These are phyloP conservation scores for Circinella minor DNA, from an alignment of 371 early-diverging fungal genomes.

Conservation along the genomic window DNA sequence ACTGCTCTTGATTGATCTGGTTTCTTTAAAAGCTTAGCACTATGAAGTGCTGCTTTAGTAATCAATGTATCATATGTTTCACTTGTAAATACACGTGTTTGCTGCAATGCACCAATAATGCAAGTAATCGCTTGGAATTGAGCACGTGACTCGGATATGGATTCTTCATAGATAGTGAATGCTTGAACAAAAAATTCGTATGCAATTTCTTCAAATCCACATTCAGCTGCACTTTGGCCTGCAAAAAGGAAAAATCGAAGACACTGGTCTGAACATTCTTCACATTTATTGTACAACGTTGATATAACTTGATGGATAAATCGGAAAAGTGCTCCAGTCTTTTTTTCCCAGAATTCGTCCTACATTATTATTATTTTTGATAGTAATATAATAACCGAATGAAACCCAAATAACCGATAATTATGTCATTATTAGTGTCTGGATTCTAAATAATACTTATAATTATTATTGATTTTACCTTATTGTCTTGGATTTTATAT, in stretches of 20 bases:
- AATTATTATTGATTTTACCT: conserved; percentile 22
- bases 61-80: conserved; percentile 92
- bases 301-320: conserved; percentile 81
- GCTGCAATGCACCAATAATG: conserved; percentile 81
- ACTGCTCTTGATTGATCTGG: conserved; percentile 92
- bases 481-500: conserved; percentile 50
- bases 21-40: conserved; percentile 86
- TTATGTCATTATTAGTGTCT: no score
- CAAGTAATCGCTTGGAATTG: conserved; percentile 86
- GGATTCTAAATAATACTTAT: background rate
- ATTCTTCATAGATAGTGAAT: conserved; percentile 92
- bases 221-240: conserved; percentile 82
- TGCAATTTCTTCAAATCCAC: conserved; percentile 83
- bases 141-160: conserved; percentile 84
- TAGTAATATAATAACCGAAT: no score
- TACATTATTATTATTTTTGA: conserved; percentile 1
- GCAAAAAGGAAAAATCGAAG: conserved; percentile 82
- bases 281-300: conserved; percentile 68
- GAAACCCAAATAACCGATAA: no score
- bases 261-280: conserved; percentile 67
- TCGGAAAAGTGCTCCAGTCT: conserved; percentile 68
- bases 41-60: conserved; percentile 87
- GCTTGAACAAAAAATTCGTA: conserved; percentile 96
- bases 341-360: conserved; percentile 69
- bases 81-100: conserved; percentile 74